Base-by-base conservation (phyloP, 2,329 filamentous ascomycete species). In the Cladophialophora exuberans region DNA sequence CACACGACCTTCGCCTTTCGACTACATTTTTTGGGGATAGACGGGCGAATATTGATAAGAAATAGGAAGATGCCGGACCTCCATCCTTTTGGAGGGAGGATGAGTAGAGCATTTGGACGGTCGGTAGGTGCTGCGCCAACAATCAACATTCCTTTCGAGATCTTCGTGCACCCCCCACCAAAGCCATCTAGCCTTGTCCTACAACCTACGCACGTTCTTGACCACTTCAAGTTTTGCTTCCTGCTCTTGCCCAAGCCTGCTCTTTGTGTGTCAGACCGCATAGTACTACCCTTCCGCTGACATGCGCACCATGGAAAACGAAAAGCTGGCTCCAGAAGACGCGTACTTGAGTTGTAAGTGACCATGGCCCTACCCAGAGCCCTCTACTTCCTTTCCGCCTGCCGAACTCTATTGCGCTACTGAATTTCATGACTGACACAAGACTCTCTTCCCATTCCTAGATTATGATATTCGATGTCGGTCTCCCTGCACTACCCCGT, bases 341-440 rank as follows among this genome's bases (percentile, higher is more conserved):
- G 81, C 84, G 30, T 88, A 87, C 71, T 73, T 89, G 59, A 86
- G 82, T 68, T 89, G 86, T 87, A 70, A 82, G 84, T 79, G 13
- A 5, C 15, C 18, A 10, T 17, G 20, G 13, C 35, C 18, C 11
- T 15, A 15, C 17, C 10, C 36, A 17, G 36, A 44, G 9, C 20
- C 39, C 10, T 26, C 13, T 22, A 18, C n/a, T 15, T 54, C 6
- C 23, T 31, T 42, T 33, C 26, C 18, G 26, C 6, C 44, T 53
- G 15, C 25, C 33, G 6, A 13, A 15, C 23, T 52, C 42, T 33
- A 13, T 33, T 47, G n/a, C 31, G 28, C 31, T 39, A 42, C 26
- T 23, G 6, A 13, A 18, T 22, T 26, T 20, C n/a, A n/a, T n/a
- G n/a, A n/a, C n/a, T n/a, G n/a, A n/a, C n/a, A n/a, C n/a, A n/a